Evolutionary conservation across 2,329 filamentous ascomycete genomes (phyloP), one percentile per base, ranked within the genome.

Genomic region (Ophiocordyceps camponoti-floridani): DNA sequence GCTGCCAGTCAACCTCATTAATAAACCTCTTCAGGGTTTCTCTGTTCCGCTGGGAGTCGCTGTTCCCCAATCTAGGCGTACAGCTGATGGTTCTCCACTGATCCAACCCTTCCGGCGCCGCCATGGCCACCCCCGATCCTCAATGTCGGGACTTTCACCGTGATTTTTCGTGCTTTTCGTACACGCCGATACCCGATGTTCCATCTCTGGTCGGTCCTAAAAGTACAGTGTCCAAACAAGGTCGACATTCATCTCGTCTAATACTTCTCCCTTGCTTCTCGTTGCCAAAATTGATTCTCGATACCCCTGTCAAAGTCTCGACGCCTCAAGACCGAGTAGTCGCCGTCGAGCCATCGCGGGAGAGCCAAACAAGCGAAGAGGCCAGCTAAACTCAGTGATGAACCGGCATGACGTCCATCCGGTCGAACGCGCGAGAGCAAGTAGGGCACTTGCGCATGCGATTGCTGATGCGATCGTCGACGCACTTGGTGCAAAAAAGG

Each of bases 361-460:
- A 28, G 33, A 33, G 23, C n/a, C 18, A 18, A 16, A 23, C 9
- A 38, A 14, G 33, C 10, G 9, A 10, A 18, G 13, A 27, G 38
- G 11, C 19, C 18, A 41, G 38, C 38, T 4, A 2, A 5, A 12
- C 33, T 54, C 52, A 66, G 49, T 65, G 62, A 57, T 82, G 77
- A 43, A 78, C 75, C 19, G 73, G 65, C 85, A 95, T 93, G 49
- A 86, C 78, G 59, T 98, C 91, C 62, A 83, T 83, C 59, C 78
- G 83, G 55, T 94, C 89, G 59, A 98, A 98, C 4, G 85, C 79
- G 62, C 83, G 84, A 55, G 83, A 86, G 69, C 93, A 98, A 53
- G 85, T 89, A 3, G 91, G 91, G 57, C 91, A 98, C 62, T 96
- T 96, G 52, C 91, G 77, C 65, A 89, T 88, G 33, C 91, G 83